These are phyloP conservation scores for Cocos nucifera DNA, from an alignment of 176 grass and related monocot species.

Conservation along the genomic window DNA sequence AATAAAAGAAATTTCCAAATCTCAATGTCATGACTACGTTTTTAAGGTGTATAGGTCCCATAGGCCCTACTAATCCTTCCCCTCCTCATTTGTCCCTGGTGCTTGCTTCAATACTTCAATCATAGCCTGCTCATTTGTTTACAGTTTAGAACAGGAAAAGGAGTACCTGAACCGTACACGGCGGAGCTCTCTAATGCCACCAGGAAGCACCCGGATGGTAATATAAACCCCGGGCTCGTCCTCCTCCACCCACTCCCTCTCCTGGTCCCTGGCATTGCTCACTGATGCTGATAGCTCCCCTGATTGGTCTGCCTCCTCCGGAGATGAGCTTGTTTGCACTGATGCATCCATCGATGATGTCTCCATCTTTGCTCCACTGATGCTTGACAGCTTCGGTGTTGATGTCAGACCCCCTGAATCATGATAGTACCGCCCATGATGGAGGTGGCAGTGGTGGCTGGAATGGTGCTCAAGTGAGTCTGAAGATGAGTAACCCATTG, in stretches of 20 bases:
- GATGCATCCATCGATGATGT: constrained; percentile 61
- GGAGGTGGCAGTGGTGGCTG: constrained; percentile 19
- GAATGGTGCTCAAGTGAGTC: constrained; percentile 63
- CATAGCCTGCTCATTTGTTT: too few relatives aligned
- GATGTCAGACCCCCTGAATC: constrained; percentile 39
- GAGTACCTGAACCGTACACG: constrained; percentile 82
- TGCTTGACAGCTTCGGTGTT: constrained; percentile 88
- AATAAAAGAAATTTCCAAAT: too few relatives aligned
- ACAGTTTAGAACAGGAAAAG: too few relatives aligned
- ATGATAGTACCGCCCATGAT: constrained; percentile 36
- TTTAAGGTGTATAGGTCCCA: too few relatives aligned
- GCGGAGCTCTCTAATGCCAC: constrained; percentile 73
- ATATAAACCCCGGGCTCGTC: constrained; percentile 96
- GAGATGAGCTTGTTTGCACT: constrained; percentile 67
- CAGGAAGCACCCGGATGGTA: constrained; percentile 71
- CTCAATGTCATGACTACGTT: too few relatives aligned
- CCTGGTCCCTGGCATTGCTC: constrained; percentile 82
- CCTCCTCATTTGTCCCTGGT: too few relatives aligned
- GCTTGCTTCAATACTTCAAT: too few relatives aligned
- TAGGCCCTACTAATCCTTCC: too few relatives aligned
- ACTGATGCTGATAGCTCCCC: constrained; percentile 68
- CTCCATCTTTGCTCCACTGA: constrained; percentile 79
- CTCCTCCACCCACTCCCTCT: constrained; percentile 95
- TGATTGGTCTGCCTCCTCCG: constrained; percentile 58
- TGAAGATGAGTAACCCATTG: constrained; percentile 60